Conservation (phyloP, 305 asterid species). For the Solanum chacoense region DNA sequence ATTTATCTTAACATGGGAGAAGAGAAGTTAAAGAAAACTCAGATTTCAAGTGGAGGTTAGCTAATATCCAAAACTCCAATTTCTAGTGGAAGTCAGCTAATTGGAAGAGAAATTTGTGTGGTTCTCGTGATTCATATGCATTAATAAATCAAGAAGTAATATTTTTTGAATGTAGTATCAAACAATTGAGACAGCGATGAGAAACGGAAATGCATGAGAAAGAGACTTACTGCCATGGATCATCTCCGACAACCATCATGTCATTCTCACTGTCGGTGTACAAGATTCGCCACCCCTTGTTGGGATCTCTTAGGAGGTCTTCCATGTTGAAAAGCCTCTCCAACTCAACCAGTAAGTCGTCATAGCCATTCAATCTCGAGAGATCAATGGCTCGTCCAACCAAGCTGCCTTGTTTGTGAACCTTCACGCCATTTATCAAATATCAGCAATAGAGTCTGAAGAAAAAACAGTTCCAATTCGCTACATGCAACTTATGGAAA, state of each 20-base stretch:
- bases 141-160: background rate
- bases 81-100: background rate
- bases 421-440: conserved; percentile 29
- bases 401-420: conserved; percentile 93
- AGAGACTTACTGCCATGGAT: conserved; percentile 93
- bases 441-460: conserved; percentile 2
- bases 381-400: conserved; percentile 96
- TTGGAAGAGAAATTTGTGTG: background rate
- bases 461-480: background rate
- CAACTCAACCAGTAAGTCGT: conserved; percentile 55
- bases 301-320: conserved; percentile 63
- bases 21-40: background rate
- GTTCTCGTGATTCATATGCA: background rate
- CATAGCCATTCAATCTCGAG: conserved; percentile 57
- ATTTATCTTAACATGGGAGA: background rate
- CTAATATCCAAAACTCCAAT: background rate
- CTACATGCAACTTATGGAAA: background rate
- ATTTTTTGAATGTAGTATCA: background rate
- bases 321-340: conserved; percentile 89
- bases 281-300: conserved; percentile 82
- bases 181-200: background rate
- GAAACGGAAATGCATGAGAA: background rate
- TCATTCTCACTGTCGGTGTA: conserved; percentile 94
- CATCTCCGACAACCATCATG: conserved; percentile 99
- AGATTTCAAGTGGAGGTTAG: background rate